A percentile compares a stretch with the other conserved stretches of the same genome.
Conservation (phyloP, 805 yeast species). For the Nakazawaea ernobii region DNA sequence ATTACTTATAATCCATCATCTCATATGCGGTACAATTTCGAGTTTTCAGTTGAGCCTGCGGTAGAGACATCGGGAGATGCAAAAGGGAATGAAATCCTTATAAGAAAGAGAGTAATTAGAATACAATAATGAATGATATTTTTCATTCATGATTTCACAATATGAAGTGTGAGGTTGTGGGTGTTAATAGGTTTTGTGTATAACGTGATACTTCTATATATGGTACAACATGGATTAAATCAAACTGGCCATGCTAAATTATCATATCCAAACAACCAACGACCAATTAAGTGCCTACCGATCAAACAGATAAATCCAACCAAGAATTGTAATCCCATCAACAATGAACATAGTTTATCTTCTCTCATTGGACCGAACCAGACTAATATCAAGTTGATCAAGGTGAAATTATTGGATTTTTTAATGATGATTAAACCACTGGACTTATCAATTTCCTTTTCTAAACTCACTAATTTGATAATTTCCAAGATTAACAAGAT, state of each 20-base stretch:
- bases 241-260: conserved; percentile 39
- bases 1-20: too few species aligned
- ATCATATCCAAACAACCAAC: conserved; percentile 84
- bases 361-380: conserved; percentile 91
- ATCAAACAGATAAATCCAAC: conserved; percentile 63
- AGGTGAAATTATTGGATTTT: conserved; percentile 74
- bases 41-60: too few species aligned
- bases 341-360: conserved; percentile 57
- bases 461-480: conserved; percentile 43
- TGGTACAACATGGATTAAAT: background rate
- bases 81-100: too few species aligned
- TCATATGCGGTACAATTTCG: too few species aligned
- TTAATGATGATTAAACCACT: conserved; percentile 22
- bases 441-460: conserved; percentile 16
- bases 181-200: too few species aligned
- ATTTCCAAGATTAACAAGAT: conserved; percentile 42
- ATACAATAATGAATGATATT: too few species aligned
- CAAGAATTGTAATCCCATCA: conserved; percentile 57
- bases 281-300: conserved; percentile 79
- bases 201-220: background rate
- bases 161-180: too few species aligned
- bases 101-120: too few species aligned
- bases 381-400: conserved; percentile 77
- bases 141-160: too few species aligned
- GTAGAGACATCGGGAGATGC: too few species aligned